Evolutionary conservation across 2,329 filamentous ascomycete species (phyloP).

Genomic region (Colletotrichum endophyticum): DNA sequence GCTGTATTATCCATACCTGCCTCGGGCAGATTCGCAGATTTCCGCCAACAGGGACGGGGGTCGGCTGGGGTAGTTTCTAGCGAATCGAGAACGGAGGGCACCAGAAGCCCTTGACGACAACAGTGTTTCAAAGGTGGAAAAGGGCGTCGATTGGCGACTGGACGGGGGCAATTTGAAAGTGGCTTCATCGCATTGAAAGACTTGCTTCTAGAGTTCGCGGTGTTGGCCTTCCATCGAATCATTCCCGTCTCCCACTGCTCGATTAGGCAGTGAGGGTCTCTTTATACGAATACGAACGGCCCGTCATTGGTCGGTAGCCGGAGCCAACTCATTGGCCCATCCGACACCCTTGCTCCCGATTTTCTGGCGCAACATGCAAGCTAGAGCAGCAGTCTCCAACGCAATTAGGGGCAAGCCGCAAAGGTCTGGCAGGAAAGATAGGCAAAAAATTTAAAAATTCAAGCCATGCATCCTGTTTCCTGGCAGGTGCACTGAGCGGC

Average conservation of each 20-base stretch:
- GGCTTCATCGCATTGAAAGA: slow-evolving; percentile 12
- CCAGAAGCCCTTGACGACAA: neutral
- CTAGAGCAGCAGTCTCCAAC: neutral
- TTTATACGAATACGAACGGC: slow-evolving; percentile 21
- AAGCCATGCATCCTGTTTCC: neutral
- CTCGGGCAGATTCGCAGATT: neutral
- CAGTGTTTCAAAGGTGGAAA: neutral
- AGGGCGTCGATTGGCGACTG: neutral
- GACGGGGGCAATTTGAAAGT: slow-evolving; percentile 1
- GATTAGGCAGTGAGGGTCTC: slow-evolving; percentile 8
- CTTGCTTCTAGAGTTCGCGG: neutral
- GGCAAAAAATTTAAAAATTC: neutral
- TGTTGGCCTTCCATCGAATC: slow-evolving; percentile 14
- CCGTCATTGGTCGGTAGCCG: slow-evolving; percentile 7
- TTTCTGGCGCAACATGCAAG: slow-evolving; percentile 10
- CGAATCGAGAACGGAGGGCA: neutral
- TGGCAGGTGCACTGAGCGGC: neutral
- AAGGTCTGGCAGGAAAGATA: too few relatives aligned
- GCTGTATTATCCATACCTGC: neutral
- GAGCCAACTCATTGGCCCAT: slow-evolving; percentile 9
- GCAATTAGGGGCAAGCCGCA: neutral
- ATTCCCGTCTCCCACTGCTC: slow-evolving; percentile 4
- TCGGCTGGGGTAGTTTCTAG: neutral
- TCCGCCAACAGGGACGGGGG: neutral
- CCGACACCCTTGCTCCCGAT: neutral